Evolutionary conservation across 2,329 filamentous ascomycete genomes (phyloP), one percentile per base, ranked within the genome.

Genomic region (Arthrobotrys entomopaga): DNA sequence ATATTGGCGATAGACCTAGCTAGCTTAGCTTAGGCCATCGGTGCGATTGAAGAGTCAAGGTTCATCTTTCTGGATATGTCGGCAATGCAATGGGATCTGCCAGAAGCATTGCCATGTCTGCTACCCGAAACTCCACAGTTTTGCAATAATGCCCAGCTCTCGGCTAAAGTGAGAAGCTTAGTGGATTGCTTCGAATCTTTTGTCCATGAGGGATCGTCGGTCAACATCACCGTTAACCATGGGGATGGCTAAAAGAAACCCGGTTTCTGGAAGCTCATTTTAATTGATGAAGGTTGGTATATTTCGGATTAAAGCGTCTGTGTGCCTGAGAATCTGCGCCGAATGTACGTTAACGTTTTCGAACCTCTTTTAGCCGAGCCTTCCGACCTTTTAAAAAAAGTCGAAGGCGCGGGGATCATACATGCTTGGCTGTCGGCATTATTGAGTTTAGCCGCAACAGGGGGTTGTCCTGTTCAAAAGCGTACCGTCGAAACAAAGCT

Each of bases 361-460:
- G 29, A 34, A 34, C 42, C 13, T 46, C 15, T 5, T 48, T 57
- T 40, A 46, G 50, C 26, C 38, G n/a, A 19, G 20, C 19, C 7
- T 24, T 65, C n/a, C 20, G 20, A 54, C 15, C 29, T 56, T 46
- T n/a, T 46, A 42, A 53, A 20, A 19, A 1, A 16, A 13, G 58
- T n/a, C 10, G 3, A 10, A 24, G 46, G 2, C 52, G 22, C 42
- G 43, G 43, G 58, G 58, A n/a, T 59, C 16, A 48, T 34, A n/a
- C 7, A 16, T n/a, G 61, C 24, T 52, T 24, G 52, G 26, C 13
- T 40, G 43, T 50, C 53, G 42, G 57, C 58, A 52, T 15, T n/a
- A 52, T 40, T 16, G 5, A 20, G 29, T 67, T 67, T 67, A 67
- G 64, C 64, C 64, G 64, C 53, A 5, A 67, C 43, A 22, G 16